Evolutionary conservation across 345 rosid genomes (phyloP).

Genomic region (Clarkia xantiana): DNA sequence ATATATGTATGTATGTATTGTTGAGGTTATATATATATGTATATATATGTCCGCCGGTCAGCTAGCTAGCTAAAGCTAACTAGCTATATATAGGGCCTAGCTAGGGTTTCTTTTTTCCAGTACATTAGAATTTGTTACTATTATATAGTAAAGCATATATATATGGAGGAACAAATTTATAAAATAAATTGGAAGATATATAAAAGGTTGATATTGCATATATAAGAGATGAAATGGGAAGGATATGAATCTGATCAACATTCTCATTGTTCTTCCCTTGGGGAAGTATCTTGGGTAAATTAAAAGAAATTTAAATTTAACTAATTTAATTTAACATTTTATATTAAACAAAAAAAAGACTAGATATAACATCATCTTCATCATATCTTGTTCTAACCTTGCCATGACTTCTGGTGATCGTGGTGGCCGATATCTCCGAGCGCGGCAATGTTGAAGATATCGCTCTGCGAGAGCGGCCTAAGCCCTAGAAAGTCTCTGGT

Average conservation of each 20-base stretch:
- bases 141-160: too few relatives aligned
- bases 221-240: neutral
- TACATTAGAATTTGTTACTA: too few relatives aligned
- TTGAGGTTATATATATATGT: too few relatives aligned
- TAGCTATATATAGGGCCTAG: too few relatives aligned
- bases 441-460: constrained; percentile 54
- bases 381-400: constrained; percentile 40
- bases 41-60: too few relatives aligned
- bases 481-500: constrained; percentile 87
- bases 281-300: constrained; percentile 15
- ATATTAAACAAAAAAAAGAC: constrained; percentile 1
- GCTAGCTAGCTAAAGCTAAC: too few relatives aligned
- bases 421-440: constrained; percentile 29
- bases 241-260: too few relatives aligned
- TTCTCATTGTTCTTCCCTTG: constrained; percentile 22
- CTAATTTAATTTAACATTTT: neutral
- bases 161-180: neutral
- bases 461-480: constrained; percentile 55
- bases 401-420: constrained; percentile 37
- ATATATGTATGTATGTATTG: too few relatives aligned
- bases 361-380: constrained; percentile 1
- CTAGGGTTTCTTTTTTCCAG: too few relatives aligned
- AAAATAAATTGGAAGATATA: neutral
- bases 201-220: neutral
- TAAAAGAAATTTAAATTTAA: neutral